phyloP scores from a whole-genome alignment of 768 basidiomycete species.

The Phylloporus sp. region DNA sequence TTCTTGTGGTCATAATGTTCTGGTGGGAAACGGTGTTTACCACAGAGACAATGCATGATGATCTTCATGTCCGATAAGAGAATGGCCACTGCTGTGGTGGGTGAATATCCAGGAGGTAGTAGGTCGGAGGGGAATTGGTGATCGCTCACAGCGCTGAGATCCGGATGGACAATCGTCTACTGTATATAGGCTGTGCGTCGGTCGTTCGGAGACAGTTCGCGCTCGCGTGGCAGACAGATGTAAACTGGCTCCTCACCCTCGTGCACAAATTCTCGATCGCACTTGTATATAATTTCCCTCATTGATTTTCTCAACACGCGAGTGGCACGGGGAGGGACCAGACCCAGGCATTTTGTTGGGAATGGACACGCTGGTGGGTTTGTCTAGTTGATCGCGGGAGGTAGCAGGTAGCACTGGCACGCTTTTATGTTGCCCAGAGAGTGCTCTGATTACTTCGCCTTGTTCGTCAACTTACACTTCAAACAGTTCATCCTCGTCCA shows the following conservation, averaged over 20 bases:
- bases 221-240: too few relatives aligned
- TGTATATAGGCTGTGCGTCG: background rate
- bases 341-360: conserved; percentile 78
- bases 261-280: conserved; percentile 1
- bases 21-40: too few relatives aligned
- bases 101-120: too few relatives aligned
- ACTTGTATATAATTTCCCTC: conserved; percentile 57
- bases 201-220: background rate
- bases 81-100: too few relatives aligned
- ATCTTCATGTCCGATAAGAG: conserved; percentile 1
- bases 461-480: conserved; percentile 33
- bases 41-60: background rate
- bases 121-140: too few relatives aligned
- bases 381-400: conserved; percentile 62
- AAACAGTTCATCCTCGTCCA: conserved; percentile 36
- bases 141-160: too few relatives aligned
- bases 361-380: conserved; percentile 53
- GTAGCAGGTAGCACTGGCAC: conserved; percentile 39
- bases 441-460: conserved; percentile 18
- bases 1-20: too few relatives aligned
- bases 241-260: conserved; percentile 43
- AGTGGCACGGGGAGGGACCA: conserved; percentile 64
- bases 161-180: too few relatives aligned
- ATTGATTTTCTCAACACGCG: conserved; percentile 95
- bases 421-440: too few relatives aligned